These are phyloP conservation scores for Mycotypha africana DNA, from an alignment of 371 early-diverging fungal genomes.

Conservation along the genomic window DNA sequence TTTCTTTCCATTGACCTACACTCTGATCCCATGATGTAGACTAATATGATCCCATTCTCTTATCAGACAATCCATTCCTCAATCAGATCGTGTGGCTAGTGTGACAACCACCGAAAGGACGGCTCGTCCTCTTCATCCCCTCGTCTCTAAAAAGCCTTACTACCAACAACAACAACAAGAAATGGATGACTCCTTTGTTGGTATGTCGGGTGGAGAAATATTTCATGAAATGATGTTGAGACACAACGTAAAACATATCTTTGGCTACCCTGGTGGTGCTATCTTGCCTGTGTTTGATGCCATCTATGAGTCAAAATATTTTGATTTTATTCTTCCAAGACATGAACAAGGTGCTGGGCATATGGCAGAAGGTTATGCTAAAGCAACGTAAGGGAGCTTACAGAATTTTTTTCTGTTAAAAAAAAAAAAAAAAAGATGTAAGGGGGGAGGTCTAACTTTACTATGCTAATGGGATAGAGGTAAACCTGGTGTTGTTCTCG, in stretches of 20 bases:
- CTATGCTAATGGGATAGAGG: conserved; percentile 68
- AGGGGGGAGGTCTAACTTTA: no score
- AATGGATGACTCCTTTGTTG: conserved; percentile 77
- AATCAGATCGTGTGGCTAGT: no score
- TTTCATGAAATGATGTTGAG: conserved; percentile 98
- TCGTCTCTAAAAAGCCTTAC: no score
- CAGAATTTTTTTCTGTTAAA: no score
- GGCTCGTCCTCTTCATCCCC: no score
- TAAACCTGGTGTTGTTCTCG: conserved; percentile 92
- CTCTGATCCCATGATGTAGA: no score
- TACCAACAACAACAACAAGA: no score
- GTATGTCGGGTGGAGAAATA: conserved; percentile 96
- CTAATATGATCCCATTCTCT: no score
- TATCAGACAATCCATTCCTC: no score
- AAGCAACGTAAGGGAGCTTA: conserved; percentile 66
- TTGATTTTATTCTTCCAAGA: conserved; percentile 91
- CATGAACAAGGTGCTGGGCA: conserved; percentile 98
- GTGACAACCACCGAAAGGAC: no score
- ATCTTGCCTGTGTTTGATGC: conserved; percentile 97
- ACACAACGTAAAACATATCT: conserved; percentile 87
- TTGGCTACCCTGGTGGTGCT: conserved; percentile 97
- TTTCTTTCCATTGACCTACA: no score
- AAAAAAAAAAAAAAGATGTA: no score
- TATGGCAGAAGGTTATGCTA: conserved; percentile 97
- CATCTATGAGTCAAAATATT: conserved; percentile 91